These are phyloP conservation scores for Bretschneidera sinensis DNA, from an alignment of 345 rosid genomes.

Conservation along the genomic window DNA sequence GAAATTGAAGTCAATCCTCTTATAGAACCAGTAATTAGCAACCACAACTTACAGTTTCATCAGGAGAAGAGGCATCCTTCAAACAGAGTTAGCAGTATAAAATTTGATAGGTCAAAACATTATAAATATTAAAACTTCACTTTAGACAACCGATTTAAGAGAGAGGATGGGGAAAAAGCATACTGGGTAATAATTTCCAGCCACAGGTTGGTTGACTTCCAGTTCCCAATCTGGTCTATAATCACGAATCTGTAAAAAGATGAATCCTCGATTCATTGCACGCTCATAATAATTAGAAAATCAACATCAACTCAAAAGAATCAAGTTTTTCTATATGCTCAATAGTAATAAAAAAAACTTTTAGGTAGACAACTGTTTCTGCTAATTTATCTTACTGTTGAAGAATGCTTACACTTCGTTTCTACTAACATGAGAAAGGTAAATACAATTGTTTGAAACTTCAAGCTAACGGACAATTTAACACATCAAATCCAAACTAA, in stretches of 20 bases:
- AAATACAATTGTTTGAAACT: conserved; percentile 4
- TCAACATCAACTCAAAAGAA: conserved; percentile 1
- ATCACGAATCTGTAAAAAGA: conserved; percentile 72
- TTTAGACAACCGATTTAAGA: neutral
- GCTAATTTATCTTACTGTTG: neutral
- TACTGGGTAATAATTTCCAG: conserved; percentile 98
- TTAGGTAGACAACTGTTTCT: neutral
- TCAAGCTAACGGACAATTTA: conserved; percentile 1
- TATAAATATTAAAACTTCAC: neutral
- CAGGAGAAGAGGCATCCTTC: neutral
- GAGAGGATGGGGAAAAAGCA: conserved; percentile 11
- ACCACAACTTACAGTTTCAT: no score
- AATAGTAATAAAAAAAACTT: neutral
- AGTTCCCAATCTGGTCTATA: conserved; percentile 88
- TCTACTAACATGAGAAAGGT: conserved; percentile 9
- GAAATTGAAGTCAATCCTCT: no score
- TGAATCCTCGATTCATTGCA: conserved; percentile 9
- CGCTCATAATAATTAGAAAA: conserved; percentile 12
- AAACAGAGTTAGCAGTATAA: neutral
- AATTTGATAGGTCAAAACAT: neutral
- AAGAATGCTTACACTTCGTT: neutral
- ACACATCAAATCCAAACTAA: conserved; percentile 1
- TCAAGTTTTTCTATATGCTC: neutral
- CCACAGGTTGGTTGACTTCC: conserved; percentile 84
- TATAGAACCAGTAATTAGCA: no score